Percentiles rank a stretch among this genome's conserved stretches.
These are phyloP conservation scores for Daldinia caldariorum DNA, from an alignment of 495 filamentous ascomycete genomes.

Conservation along the genomic window DNA sequence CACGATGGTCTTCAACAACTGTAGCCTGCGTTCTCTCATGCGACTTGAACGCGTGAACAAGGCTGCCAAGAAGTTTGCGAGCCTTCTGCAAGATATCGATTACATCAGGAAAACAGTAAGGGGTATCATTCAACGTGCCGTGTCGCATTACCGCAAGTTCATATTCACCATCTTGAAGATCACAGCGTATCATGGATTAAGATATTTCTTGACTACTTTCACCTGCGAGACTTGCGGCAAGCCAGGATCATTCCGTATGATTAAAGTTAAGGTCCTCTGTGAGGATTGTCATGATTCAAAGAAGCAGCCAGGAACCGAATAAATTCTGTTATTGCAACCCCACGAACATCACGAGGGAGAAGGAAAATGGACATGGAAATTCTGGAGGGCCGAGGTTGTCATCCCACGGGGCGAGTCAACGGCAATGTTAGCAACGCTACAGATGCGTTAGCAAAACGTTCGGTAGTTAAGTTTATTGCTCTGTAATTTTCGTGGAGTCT, in stretches of 20 bases:
- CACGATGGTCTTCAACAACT: constrained; percentile 24
- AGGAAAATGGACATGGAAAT: constrained; percentile 58
- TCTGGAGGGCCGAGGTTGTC: constrained; percentile 47
- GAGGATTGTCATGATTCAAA: constrained; percentile 49
- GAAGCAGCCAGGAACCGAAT: not conserved
- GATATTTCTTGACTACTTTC: constrained; percentile 25
- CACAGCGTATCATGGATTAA: constrained; percentile 25
- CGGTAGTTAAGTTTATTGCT: constrained; percentile 2
- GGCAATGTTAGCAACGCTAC: too few species aligned
- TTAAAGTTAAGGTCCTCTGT: constrained; percentile 52
- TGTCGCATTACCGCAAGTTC: constrained; percentile 19
- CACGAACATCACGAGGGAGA: constrained; percentile 52
- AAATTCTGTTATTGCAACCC: constrained; percentile 54
- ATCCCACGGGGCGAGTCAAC: constrained; percentile 1
- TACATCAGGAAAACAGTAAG: constrained; percentile 22
- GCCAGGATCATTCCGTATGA: constrained; percentile 37
- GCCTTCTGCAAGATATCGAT: constrained; percentile 5
- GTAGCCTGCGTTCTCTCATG: constrained; percentile 26
- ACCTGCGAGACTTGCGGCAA: constrained; percentile 26
- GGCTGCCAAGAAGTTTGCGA: constrained; percentile 19
- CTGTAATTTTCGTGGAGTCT: constrained; percentile 18
- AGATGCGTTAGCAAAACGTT: too few species aligned
- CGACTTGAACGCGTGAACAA: constrained; percentile 34
- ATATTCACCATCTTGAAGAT: constrained; percentile 39
- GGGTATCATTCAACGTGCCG: constrained; percentile 26